These are phyloP conservation scores for Pseudoscleropodium purum DNA, from an alignment of 225 moss, liverwort and hornwort species.

Conservation along the genomic window DNA sequence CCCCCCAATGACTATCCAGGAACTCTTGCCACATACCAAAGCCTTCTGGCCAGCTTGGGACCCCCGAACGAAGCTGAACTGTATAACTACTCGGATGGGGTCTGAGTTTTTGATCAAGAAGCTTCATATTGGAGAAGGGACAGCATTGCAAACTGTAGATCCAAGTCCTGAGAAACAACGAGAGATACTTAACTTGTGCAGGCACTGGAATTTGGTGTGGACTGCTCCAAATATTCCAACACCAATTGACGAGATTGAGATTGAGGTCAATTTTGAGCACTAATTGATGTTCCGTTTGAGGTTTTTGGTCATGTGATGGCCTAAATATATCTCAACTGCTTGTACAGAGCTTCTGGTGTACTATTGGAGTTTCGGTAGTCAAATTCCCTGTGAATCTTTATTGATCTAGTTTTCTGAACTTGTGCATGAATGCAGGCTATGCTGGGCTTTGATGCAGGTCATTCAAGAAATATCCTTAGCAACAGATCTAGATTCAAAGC, in stretches of 20 bases:
- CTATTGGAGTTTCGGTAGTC: too few species aligned
- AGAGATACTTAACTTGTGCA: conserved; percentile 23
- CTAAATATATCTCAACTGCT: too few species aligned
- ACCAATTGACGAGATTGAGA: conserved; percentile 47
- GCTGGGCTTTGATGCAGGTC: conserved; percentile 60
- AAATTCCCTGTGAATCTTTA: not conserved
- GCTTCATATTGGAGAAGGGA: not conserved
- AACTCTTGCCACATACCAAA: conserved; percentile 41
- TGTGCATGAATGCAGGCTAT: conserved; percentile 18
- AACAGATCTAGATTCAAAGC: conserved; percentile 21
- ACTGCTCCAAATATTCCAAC: conserved; percentile 38
- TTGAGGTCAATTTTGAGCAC: not conserved
- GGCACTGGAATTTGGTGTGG: conserved; percentile 72
- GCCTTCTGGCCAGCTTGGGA: conserved; percentile 67
- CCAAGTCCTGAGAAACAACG: not conserved
- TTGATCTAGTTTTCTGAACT: not conserved
- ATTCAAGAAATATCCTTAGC: conserved; percentile 29
- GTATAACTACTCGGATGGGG: conserved; percentile 48
- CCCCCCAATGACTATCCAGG: conserved; percentile 63
- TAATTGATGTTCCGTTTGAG: not conserved
- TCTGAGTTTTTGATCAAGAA: conserved; percentile 25
- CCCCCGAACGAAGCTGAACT: conserved; percentile 42
- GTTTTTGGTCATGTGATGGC: too few species aligned
- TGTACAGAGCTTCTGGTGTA: too few species aligned
- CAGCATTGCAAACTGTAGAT: not conserved